Evolutionary conservation across 768 basidiomycete genomes (phyloP).

Genomic region (Sporobolomyces phaffii): DNA sequence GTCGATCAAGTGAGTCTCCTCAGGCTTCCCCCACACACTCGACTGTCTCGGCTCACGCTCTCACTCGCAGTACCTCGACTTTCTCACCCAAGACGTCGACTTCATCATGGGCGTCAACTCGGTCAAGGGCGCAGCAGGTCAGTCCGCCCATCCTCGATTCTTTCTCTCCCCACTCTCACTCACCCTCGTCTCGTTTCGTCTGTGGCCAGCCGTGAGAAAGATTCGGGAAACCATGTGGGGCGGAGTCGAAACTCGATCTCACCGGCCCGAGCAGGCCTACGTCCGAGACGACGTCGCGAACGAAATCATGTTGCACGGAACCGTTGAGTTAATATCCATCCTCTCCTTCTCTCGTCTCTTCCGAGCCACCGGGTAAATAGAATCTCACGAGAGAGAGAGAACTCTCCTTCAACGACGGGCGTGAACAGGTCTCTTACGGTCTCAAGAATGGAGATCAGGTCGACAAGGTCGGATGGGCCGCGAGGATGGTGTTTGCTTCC

Average conservation of each 20-base stretch:
- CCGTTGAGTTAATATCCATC: too few relatives aligned
- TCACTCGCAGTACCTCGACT: constrained; percentile 8
- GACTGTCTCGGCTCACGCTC: background rate
- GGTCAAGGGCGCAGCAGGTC: constrained; percentile 10
- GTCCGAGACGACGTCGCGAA: background rate
- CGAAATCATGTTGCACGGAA: constrained; percentile 28
- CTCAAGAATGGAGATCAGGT: constrained; percentile 26
- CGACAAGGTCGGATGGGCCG: constrained; percentile 20
- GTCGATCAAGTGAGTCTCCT: background rate
- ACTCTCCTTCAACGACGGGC: too few relatives aligned
- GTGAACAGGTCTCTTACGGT: constrained; percentile 26
- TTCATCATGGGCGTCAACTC: constrained; percentile 31
- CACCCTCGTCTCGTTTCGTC: too few relatives aligned
- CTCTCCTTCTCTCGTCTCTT: too few relatives aligned
- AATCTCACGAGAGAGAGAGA: too few relatives aligned
- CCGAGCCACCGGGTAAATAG: too few relatives aligned
- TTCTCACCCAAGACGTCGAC: constrained; percentile 11
- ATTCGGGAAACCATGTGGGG: constrained; percentile 35
- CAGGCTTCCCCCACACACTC: background rate
- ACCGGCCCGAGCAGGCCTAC: constrained; percentile 9
- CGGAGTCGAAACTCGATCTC: constrained; percentile 16
- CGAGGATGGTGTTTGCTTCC: constrained; percentile 12
- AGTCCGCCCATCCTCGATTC: background rate
- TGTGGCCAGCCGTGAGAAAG: constrained; percentile 29
- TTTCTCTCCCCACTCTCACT: background rate